Percentiles rank a stretch among this genome's conserved stretches.
phyloP scores from a whole-genome alignment of 768 basidiomycete genomes.

The Lyophyllum semitale region DNA sequence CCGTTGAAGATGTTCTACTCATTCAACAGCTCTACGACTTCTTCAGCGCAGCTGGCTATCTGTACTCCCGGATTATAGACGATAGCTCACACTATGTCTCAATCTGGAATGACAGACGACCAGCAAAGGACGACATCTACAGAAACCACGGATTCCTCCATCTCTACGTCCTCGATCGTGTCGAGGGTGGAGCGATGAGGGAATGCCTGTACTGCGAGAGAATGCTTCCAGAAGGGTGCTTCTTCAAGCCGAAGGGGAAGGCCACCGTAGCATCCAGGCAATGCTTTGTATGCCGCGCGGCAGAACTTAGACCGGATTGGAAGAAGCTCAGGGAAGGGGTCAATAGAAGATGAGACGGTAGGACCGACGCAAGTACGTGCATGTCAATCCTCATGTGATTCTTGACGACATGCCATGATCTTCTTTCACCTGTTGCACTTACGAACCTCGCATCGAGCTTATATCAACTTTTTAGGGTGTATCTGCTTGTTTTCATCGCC shows the following conservation, averaged over 20 bases:
- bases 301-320: slow-evolving; percentile 25
- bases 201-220: background rate
- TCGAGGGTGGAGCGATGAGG: background rate
- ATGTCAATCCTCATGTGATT: too few species aligned
- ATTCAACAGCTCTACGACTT: slow-evolving; percentile 1
- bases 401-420: too few species aligned
- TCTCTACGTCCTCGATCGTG: slow-evolving; percentile 1
- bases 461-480: background rate
- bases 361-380: too few species aligned
- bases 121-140: background rate
- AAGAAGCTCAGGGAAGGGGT: too few species aligned
- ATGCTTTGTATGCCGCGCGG: background rate
- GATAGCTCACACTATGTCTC: slow-evolving; percentile 7
- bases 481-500: background rate
- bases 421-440: too few species aligned
- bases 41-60: background rate
- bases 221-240: background rate
- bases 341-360: too few species aligned
- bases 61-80: background rate
- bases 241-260: background rate
- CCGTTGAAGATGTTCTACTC: slow-evolving; percentile 4
- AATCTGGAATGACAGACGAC: slow-evolving; percentile 5
- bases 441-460: too few species aligned
- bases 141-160: slow-evolving; percentile 3
- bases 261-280: background rate